Evolutionary conservation across 2,329 filamentous ascomycete genomes (phyloP).

Genomic region (Neofusicoccum sp.): DNA sequence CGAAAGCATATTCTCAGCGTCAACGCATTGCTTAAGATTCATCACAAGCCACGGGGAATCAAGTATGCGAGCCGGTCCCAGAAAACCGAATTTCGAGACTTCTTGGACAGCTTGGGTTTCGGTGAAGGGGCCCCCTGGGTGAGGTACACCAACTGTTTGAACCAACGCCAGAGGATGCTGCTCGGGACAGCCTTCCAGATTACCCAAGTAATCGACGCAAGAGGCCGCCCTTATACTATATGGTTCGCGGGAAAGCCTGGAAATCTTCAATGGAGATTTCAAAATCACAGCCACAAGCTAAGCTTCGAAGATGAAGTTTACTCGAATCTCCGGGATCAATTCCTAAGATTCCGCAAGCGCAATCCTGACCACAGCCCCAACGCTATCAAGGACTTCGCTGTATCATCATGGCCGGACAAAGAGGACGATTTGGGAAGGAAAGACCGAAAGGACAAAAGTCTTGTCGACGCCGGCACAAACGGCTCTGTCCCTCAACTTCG

Average conservation of each 20-base stretch:
- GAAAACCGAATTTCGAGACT: too few relatives aligned
- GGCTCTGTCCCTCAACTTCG: too few relatives aligned
- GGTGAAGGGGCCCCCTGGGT: not conserved
- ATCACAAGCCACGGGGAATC: not conserved
- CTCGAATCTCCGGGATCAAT: not conserved
- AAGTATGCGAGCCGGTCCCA: not conserved
- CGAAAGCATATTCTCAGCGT: not conserved
- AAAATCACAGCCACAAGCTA: not conserved
- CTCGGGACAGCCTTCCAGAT: not conserved
- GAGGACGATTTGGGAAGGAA: too few relatives aligned
- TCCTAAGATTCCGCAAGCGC: not conserved
- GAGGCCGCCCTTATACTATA: not conserved
- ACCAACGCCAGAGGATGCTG: not conserved
- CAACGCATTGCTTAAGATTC: not conserved
- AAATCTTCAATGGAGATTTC: not conserved
- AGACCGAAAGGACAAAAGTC: too few relatives aligned
- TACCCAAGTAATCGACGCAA: not conserved
- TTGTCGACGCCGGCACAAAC: too few relatives aligned
- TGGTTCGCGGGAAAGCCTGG: not conserved
- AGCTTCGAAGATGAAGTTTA: not conserved
- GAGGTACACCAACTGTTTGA: too few relatives aligned
- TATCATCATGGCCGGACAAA: too few relatives aligned
- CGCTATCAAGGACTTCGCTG: not conserved
- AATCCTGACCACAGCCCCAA: not conserved
- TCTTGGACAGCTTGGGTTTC: too few relatives aligned